Conservation (phyloP, 164 flowering plant genomes). For the Magnolia officinalis region DNA sequence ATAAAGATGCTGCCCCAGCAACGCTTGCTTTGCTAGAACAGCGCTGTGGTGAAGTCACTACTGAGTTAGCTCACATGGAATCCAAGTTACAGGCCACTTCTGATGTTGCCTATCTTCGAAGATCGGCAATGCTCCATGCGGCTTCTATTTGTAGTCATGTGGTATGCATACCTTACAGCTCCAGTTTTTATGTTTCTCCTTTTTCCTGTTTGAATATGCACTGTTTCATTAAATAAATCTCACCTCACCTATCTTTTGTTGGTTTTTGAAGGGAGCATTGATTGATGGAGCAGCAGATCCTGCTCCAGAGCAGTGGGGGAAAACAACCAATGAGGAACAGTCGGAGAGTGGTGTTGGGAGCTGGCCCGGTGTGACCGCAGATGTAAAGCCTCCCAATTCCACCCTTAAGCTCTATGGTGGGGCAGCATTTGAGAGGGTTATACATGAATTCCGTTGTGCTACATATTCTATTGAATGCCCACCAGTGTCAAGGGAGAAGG, state of each 20-base stretch:
- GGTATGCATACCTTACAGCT: conserved; percentile 34
- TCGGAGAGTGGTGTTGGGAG: conserved; percentile 75
- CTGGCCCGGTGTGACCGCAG: conserved; percentile 88
- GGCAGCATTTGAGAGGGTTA: conserved; percentile 97
- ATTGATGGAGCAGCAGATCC: conserved; percentile 99
- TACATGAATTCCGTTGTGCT: conserved; percentile 95
- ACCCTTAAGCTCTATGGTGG: conserved; percentile 96
- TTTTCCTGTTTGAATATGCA: background rate
- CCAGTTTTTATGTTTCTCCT: background rate
- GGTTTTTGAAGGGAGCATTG: conserved; percentile 54
- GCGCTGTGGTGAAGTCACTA: conserved; percentile 71
- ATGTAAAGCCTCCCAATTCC: conserved; percentile 80
- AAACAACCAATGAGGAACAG: conserved; percentile 76
- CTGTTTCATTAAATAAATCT: background rate
- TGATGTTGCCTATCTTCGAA: conserved; percentile 81
- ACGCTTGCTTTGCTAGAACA: conserved; percentile 95
- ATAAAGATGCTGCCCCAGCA: conserved; percentile 95
- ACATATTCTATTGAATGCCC: conserved; percentile 95
- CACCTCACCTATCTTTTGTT: background rate
- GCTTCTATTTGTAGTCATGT: conserved; percentile 84
- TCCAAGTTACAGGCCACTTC: conserved; percentile 80
- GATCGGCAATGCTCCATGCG: conserved; percentile 83
- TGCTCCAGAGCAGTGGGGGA: conserved; percentile 96
- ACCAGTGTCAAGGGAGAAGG: conserved; percentile 90
- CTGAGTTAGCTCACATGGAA: conserved; percentile 59